phyloP scores from a whole-genome alignment of 176 grass and related monocot genomes.

The Pharus latifolius region DNA sequence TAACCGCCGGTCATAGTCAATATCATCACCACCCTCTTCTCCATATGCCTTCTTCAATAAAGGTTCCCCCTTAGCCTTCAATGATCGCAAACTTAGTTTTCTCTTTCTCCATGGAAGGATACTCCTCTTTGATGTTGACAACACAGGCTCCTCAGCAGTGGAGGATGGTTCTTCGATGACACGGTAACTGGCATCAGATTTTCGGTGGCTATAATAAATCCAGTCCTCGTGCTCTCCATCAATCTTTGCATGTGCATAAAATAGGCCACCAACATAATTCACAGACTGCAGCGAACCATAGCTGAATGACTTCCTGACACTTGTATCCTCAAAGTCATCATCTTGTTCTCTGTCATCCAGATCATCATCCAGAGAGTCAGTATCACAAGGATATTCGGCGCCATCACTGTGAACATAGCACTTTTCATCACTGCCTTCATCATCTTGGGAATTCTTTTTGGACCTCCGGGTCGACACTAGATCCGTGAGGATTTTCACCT shows the following conservation, averaged over 20 bases:
- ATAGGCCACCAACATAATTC: conserved; percentile 48
- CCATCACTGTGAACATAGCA: conserved; percentile 61
- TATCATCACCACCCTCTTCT: conserved; percentile 97
- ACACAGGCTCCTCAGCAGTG: conserved; percentile 26
- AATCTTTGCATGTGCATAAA: conserved; percentile 44
- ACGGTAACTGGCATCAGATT: conserved; percentile 60
- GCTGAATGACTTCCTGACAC: conserved; percentile 81
- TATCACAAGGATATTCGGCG: conserved; percentile 53
- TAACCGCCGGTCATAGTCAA: conserved; percentile 76
- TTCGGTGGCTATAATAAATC: conserved; percentile 75
- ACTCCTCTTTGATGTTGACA: conserved; percentile 40
- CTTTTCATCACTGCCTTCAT: conserved; percentile 61
- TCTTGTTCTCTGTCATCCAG: conserved; percentile 39
- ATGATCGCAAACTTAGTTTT: conserved; percentile 40
- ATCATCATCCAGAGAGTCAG: conserved; percentile 71
- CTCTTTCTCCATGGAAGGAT: conserved; percentile 89
- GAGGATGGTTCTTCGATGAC: conserved; percentile 32
- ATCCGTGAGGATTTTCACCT: conserved; percentile 72
- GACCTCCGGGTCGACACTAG: conserved; percentile 54
- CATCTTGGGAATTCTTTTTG: conserved; percentile 55
- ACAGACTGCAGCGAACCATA: conserved; percentile 76
- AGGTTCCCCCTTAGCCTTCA: conserved; percentile 79
- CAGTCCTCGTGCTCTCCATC: conserved; percentile 70
- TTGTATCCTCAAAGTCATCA: conserved; percentile 39
- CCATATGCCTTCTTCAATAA: conserved; percentile 78